Conservation (phyloP, 225 moss, liverwort and hornwort species). For the Marchantia polymorpha region DNA sequence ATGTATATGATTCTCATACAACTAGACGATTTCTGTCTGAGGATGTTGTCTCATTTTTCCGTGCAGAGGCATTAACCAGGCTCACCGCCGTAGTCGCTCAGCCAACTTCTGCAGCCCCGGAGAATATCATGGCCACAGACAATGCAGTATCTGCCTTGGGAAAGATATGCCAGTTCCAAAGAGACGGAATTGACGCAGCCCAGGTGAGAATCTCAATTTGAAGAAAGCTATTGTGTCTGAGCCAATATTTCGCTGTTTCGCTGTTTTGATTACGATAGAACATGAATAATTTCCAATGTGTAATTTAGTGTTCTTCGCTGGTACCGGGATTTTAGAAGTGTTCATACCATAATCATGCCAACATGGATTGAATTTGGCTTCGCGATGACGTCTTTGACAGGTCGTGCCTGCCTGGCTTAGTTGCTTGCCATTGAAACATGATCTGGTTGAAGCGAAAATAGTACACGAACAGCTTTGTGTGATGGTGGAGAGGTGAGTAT, state of each 20-base stretch:
- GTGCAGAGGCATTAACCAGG: slow-evolving; percentile 77
- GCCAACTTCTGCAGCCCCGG: slow-evolving; percentile 59
- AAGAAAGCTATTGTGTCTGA: neutral
- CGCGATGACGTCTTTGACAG: slow-evolving; percentile 30
- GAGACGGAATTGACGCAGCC: slow-evolving; percentile 73
- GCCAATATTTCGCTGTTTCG: too few relatives aligned
- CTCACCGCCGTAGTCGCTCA: slow-evolving; percentile 76
- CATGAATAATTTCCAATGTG: neutral
- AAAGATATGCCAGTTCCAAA: slow-evolving; percentile 96
- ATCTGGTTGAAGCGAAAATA: slow-evolving; percentile 95
- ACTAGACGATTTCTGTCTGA: neutral
- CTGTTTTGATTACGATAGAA: too few relatives aligned
- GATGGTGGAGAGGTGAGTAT: slow-evolving; percentile 84
- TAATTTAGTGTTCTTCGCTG: too few relatives aligned
- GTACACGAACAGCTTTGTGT: slow-evolving; percentile 95
- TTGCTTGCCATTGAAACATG: slow-evolving; percentile 84
- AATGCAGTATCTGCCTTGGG: slow-evolving; percentile 97
- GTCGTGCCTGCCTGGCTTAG: slow-evolving; percentile 97
- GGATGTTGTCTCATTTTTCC: neutral
- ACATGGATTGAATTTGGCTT: neutral
- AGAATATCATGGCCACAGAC: slow-evolving; percentile 96
- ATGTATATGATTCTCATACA: neutral
- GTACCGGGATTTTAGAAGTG: too few relatives aligned
- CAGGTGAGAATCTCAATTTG: slow-evolving; percentile 32
- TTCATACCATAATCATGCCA: too few relatives aligned